A percentile compares a stretch with the other conserved stretches of the same genome.
Conservation (phyloP, 345 rosid species). For the Angophora floribunda region DNA sequence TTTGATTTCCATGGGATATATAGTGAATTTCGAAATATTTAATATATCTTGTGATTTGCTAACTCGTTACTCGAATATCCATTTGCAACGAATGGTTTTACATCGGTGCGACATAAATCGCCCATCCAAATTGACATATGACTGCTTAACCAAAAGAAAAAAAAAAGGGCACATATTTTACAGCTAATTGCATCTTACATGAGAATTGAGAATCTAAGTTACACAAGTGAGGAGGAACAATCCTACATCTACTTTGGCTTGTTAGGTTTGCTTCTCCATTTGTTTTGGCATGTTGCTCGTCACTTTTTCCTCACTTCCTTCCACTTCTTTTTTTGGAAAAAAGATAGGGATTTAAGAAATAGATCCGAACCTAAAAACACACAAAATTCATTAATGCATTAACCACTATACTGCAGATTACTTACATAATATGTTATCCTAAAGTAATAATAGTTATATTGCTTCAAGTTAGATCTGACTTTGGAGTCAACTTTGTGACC, state of each 20-base stretch:
- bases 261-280: neutral
- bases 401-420: neutral
- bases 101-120: neutral
- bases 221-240: neutral
- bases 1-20: neutral
- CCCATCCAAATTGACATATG: neutral
- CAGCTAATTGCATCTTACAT: neutral
- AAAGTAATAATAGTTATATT: neutral
- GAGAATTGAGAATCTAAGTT: neutral
- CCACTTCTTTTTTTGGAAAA: neutral
- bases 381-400: neutral
- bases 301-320: neutral
- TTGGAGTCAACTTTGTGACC: neutral
- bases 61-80: neutral
- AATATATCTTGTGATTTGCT: neutral
- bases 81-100: neutral
- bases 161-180: neutral
- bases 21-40: neutral
- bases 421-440: neutral
- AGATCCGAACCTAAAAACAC: neutral
- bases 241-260: neutral
- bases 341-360: neutral
- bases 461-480: neutral
- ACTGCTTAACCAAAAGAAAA: neutral
- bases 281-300: neutral